These are phyloP conservation scores for Blastomyces percursus DNA, from an alignment of 2,329 filamentous ascomycete species.

Conservation along the genomic window DNA sequence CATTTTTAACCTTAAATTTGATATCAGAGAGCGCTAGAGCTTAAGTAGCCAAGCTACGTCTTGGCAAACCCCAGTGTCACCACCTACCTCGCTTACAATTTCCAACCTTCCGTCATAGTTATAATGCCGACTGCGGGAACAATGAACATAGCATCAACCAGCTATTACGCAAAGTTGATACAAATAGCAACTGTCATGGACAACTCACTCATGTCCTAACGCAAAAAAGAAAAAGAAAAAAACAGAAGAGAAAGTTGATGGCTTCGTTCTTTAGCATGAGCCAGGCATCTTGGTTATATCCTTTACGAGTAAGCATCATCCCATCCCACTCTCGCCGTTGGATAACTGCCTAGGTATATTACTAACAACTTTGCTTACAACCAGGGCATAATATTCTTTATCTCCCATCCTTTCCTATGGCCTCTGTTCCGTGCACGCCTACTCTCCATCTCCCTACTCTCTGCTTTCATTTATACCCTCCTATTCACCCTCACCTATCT, in stretches of 20 bases:
- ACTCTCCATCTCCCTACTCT: constrained; percentile 70
- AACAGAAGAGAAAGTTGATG: constrained; percentile 2
- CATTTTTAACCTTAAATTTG: background rate
- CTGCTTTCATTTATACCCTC: constrained; percentile 68
- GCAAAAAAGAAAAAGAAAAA: background rate
- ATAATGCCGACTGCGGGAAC: background rate
- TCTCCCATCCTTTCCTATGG: constrained; percentile 65
- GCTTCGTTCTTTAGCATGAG: constrained; percentile 18
- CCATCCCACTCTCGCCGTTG: background rate
- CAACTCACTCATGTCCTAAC: background rate
- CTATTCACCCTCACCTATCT: constrained; percentile 83
- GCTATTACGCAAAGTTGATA: background rate
- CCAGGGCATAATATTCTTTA: constrained; percentile 73
- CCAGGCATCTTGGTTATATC: constrained; percentile 38
- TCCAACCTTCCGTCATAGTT: background rate
- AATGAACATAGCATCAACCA: background rate
- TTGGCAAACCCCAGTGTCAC: background rate
- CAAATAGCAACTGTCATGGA: background rate
- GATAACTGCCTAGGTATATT: background rate
- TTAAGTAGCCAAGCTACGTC: background rate
- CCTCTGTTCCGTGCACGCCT: constrained; percentile 69
- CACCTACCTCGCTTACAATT: too few species aligned
- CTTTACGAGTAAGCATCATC: constrained; percentile 32
- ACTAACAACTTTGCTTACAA: constrained; percentile 1
- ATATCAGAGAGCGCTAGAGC: background rate